phyloP scores from a whole-genome alignment of 169 alveolate genomes.

The Babesia ovis region DNA sequence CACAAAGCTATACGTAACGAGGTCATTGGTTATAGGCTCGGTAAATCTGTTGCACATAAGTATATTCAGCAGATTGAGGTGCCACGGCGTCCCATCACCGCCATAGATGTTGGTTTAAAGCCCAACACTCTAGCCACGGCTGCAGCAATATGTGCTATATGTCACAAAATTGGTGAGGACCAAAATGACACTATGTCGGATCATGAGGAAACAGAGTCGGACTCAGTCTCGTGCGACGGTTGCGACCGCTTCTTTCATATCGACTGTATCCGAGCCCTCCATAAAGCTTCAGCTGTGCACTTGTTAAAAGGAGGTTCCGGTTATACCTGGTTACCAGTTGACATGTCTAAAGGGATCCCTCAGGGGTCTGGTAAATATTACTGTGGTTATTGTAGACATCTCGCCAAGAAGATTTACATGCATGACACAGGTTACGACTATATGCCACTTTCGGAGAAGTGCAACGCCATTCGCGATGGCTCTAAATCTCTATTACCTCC shows the following conservation, averaged over 20 bases:
- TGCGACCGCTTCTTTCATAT: conserved; percentile 79
- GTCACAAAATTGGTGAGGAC: conserved; percentile 9
- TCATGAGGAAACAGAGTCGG: conserved; percentile 1
- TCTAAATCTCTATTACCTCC: not conserved
- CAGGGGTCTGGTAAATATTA: conserved; percentile 22
- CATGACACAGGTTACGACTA: conserved; percentile 56
- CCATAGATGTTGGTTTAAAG: not conserved
- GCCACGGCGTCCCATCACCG: conserved; percentile 22
- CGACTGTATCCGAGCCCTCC: conserved; percentile 51
- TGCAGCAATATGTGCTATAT: conserved; percentile 15
- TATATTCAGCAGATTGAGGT: conserved; percentile 2
- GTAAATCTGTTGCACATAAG: not conserved
- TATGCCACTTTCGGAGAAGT: conserved; percentile 35
- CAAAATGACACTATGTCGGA: not conserved
- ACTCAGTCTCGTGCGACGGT: conserved; percentile 75
- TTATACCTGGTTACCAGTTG: not conserved
- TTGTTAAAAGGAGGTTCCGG: not conserved
- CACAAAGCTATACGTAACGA: conserved; percentile 73
- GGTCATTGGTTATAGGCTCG: conserved; percentile 70
- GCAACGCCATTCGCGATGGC: not conserved
- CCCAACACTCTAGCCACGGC: conserved; percentile 14
- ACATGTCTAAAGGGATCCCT: not conserved
- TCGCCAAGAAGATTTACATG: conserved; percentile 50
- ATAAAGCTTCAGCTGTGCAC: conserved; percentile 31
- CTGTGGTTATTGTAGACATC: conserved; percentile 61